phyloP scores from a whole-genome alignment of 768 basidiomycete species.

The Cubamyces sp. region DNA sequence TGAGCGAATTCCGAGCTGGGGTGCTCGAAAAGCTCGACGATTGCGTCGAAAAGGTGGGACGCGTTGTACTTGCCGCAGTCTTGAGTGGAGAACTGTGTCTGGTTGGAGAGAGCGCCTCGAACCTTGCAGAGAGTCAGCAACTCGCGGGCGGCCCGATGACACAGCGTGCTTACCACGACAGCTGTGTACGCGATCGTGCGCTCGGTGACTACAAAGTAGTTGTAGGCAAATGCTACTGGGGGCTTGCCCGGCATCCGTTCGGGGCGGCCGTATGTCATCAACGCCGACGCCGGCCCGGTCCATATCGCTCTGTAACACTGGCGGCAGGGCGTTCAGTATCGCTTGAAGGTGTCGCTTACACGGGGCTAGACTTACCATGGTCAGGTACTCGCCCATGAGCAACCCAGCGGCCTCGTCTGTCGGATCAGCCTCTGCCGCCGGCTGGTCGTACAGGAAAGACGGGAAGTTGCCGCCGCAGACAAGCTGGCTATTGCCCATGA shows the following conservation, averaged over 20 bases:
- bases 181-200: constrained; percentile 2
- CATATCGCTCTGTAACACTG: not conserved
- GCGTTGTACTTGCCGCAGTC: not conserved
- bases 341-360: too few relatives aligned
- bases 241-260: not conserved
- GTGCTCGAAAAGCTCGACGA: not conserved
- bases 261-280: not conserved
- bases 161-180: not conserved
- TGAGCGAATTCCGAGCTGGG: not conserved
- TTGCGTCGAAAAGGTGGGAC: not conserved
- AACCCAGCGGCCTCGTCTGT: not conserved
- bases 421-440: not conserved
- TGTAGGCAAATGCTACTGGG: not conserved
- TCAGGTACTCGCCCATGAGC: not conserved
- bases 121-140: not conserved
- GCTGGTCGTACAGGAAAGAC: constrained; percentile 8
- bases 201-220: not conserved
- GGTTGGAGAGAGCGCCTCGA: not conserved
- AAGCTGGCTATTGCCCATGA: not conserved
- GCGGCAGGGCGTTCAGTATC: not conserved
- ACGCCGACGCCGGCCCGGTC: not conserved
- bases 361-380: not conserved
- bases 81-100: not conserved
- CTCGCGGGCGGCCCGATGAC: not conserved
- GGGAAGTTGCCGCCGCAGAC: not conserved